Percentiles rank a stretch among this genome's conserved stretches.
Conservation (phyloP, 495 filamentous ascomycete genomes). For the Penicillium psychrofluorescens region DNA sequence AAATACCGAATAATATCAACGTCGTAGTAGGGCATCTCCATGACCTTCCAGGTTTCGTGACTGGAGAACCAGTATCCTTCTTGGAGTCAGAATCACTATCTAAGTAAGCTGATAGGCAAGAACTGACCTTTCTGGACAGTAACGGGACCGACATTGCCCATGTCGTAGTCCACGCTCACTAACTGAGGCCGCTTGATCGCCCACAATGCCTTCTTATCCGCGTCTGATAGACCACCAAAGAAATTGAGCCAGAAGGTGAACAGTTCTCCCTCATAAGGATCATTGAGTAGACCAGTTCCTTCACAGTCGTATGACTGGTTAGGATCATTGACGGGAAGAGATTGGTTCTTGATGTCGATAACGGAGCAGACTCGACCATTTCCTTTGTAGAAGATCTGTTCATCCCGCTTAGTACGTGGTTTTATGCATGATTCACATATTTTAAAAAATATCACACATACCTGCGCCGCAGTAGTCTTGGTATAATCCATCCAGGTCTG, state of each 20-base stretch:
- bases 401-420: neutral
- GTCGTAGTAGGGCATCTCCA: conserved; percentile 31
- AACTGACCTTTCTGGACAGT: conserved; percentile 26
- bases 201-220: conserved; percentile 20
- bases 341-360: conserved; percentile 18
- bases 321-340: conserved; percentile 13
- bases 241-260: conserved; percentile 31
- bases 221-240: conserved; percentile 18
- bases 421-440: too few relatives aligned
- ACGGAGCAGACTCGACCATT: conserved; percentile 23
- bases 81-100: neutral
- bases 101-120: neutral
- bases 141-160: conserved; percentile 22
- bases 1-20: conserved; percentile 21
- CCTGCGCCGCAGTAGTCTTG: conserved; percentile 19
- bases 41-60: conserved; percentile 28
- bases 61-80: conserved; percentile 27
- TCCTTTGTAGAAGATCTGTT: conserved; percentile 21
- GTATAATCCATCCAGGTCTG: conserved; percentile 30
- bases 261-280: conserved; percentile 29
- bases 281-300: conserved; percentile 15
- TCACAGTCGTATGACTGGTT: conserved; percentile 21
- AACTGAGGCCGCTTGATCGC: conserved; percentile 23
- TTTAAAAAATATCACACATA: neutral
- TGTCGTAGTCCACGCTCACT: conserved; percentile 20